phyloP scores from a whole-genome alignment of 2,329 filamentous ascomycete species.

The Stagonosporopsis rhizophila region DNA sequence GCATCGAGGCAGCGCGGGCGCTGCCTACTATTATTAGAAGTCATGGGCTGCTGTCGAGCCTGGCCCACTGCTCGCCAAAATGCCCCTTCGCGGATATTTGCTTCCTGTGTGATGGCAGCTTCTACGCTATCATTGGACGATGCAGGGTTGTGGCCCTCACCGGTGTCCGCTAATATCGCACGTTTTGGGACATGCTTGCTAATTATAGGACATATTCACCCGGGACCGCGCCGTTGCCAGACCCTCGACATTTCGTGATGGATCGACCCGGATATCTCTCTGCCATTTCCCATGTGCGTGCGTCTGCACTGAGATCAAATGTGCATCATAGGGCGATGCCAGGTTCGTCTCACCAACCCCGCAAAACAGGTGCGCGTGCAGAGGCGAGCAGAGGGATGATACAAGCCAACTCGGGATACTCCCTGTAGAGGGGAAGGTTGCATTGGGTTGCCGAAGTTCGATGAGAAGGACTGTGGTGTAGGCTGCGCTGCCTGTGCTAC shows the following conservation, averaged over 20 bases:
- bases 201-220: slow-evolving; percentile 42
- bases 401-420: not conserved
- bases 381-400: slow-evolving; percentile 1
- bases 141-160: not conserved
- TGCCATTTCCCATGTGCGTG: not conserved
- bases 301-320: not conserved
- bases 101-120: not conserved
- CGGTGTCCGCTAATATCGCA: slow-evolving; percentile 12
- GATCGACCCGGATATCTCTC: slow-evolving; percentile 8
- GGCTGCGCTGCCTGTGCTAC: slow-evolving; percentile 1
- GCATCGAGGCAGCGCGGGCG: slow-evolving; percentile 32
- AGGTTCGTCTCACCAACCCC: slow-evolving; percentile 6
- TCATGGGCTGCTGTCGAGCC: slow-evolving; percentile 29
- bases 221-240: slow-evolving; percentile 5
- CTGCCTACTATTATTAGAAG: slow-evolving; percentile 37
- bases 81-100: slow-evolving; percentile 21
- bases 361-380: slow-evolving; percentile 1
- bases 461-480: not conserved
- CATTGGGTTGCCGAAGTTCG: not conserved
- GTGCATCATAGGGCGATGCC: slow-evolving; percentile 1
- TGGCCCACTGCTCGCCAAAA: slow-evolving; percentile 33
- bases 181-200: slow-evolving; percentile 15
- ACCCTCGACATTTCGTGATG: slow-evolving; percentile 6
- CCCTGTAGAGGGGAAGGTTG: slow-evolving; percentile 1
- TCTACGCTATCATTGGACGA: not conserved